These are phyloP conservation scores for Mortierella sp. DNA, from an alignment of 371 early-diverging fungal genomes.

Conservation along the genomic window DNA sequence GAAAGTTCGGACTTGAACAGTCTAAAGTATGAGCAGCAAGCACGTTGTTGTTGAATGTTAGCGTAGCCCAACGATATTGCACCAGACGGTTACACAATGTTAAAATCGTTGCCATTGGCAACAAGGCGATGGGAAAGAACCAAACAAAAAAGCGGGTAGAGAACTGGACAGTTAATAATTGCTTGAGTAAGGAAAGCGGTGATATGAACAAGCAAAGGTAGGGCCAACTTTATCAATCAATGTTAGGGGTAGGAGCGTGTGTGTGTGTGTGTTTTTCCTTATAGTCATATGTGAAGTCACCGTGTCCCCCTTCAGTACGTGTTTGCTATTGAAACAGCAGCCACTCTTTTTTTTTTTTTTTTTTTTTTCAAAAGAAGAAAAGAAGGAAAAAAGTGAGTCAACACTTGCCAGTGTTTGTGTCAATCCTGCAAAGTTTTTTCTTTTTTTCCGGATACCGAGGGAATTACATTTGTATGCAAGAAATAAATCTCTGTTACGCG, in stretches of 20 bases:
- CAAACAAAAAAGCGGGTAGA: background rate
- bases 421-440: background rate
- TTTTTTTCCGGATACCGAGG: background rate
- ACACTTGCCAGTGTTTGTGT: background rate
- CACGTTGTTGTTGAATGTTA: background rate
- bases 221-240: background rate
- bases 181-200: too few relatives aligned
- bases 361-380: too few relatives aligned
- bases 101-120: background rate
- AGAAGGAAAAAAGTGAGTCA: too few relatives aligned
- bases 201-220: background rate
- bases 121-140: background rate
- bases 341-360: too few relatives aligned
- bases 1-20: background rate
- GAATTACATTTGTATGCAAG: background rate
- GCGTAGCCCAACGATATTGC: background rate
- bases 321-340: too few relatives aligned
- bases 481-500: background rate
- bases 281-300: too few relatives aligned
- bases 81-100: background rate
- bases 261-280: too few relatives aligned
- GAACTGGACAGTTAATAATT: too few relatives aligned
- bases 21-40: background rate
- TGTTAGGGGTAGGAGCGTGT: background rate
- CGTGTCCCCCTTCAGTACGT: too few relatives aligned